Base-by-base conservation (phyloP, 2,329 filamentous ascomycete species). In the Cercospora berteroae region DNA sequence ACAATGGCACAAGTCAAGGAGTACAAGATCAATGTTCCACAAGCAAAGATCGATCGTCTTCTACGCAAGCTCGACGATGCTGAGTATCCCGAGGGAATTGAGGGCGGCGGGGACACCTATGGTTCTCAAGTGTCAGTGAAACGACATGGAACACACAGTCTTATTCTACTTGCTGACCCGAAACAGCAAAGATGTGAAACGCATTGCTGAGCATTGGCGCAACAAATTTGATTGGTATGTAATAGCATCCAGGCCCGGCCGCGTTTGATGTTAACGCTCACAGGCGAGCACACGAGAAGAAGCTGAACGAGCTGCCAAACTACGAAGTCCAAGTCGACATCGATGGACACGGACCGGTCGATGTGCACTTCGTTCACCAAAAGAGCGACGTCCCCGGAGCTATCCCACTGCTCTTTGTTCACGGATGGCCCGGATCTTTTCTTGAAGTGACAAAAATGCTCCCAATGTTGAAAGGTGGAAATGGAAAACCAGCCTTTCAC, bases 381-480 rank as follows among this genome's bases (percentile, higher is more conserved):
- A 81, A 77, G 60, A 87, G 84, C 72, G 73, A 77, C 1, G 79
- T 80, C 1, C 70, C 81, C 1, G 80, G 81, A n/a, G 87, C 87
- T 1, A 86, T 92, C 52, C 89, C 89, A 0, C 74, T 92, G 31
- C 75, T 92, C 0, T 91, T 92, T 74, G 81, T 83, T 16, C 89
- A 91, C 74, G 88, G 89, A 12, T 91, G 83, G 75, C 90, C 90
- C 0, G 90, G 90, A 0, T 89, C 85, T 69, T 91, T 90, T 74
- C 75, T 90, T 52, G 89, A 92, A 77, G 87, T 87, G 1, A 78
- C 80, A 27, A 90, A 90, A 73, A 79, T 92, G 50, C 79, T 93
- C 0, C 76, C 79, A 2, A 71, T 83, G 2, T 76, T 87, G 13
- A 70, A 74, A 18, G 74, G 73, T 16, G 70, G 75, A 5, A 77